Conservation (phyloP, 1,139 yeast species). For the Pichia terricola region DNA sequence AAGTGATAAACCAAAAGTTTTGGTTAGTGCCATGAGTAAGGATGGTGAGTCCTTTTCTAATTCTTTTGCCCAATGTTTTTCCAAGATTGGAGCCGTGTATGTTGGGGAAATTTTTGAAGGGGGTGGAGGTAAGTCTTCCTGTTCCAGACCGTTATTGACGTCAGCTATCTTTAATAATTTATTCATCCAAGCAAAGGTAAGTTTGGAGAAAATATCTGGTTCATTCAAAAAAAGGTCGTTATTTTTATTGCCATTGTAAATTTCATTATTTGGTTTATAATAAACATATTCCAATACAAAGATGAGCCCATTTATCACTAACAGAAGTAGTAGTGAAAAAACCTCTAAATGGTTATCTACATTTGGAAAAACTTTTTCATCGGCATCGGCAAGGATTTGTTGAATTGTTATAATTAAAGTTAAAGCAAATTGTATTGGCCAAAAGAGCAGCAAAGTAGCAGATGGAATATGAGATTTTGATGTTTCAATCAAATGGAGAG, state of each 20-base stretch:
- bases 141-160: conserved; percentile 36
- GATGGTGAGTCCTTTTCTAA: conserved; percentile 26
- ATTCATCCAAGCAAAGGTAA: conserved; percentile 60
- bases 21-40: conserved; percentile 32
- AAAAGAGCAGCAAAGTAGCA: conserved; percentile 31
- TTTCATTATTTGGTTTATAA: conserved; percentile 38
- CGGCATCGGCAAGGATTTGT: conserved; percentile 19
- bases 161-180: conserved; percentile 41
- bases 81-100: conserved; percentile 26
- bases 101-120: conserved; percentile 39
- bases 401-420: conserved; percentile 21
- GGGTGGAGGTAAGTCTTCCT: conserved; percentile 46
- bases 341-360: conserved; percentile 4
- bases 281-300: conserved; percentile 30
- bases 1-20: conserved; percentile 41
- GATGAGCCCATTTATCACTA: conserved; percentile 28
- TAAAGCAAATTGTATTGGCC: conserved; percentile 31
- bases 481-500: conserved; percentile 36
- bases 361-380: conserved; percentile 16
- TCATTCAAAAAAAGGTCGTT: conserved; percentile 22
- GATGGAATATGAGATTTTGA: conserved; percentile 28
- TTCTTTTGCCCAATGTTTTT: conserved; percentile 31
- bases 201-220: conserved; percentile 40
- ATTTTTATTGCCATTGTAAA: conserved; percentile 30
- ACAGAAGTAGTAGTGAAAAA: conserved; percentile 16